A percentile compares a stretch with the other conserved stretches of the same genome.
Conservation (phyloP, 768 basidiomycete genomes). For the Naganishia randhawae region DNA sequence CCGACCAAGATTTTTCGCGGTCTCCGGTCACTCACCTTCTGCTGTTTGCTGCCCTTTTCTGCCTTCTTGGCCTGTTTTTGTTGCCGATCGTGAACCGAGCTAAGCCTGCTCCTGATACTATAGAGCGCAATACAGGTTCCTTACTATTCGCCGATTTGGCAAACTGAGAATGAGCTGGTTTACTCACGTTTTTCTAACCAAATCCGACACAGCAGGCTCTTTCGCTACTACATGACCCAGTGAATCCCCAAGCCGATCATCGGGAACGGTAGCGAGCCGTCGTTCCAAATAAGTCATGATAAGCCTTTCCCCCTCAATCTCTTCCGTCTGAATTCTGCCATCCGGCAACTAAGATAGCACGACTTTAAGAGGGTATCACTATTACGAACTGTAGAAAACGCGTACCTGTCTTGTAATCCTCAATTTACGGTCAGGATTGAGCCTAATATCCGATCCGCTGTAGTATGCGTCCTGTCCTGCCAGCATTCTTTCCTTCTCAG, state of each 20-base stretch:
- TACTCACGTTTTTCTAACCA: conserved; percentile 3
- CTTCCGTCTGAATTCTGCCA: conserved; percentile 9
- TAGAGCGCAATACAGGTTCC: background rate
- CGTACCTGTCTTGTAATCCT: conserved; percentile 26
- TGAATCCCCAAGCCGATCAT: background rate
- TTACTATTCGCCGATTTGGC: background rate
- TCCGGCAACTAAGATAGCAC: conserved; percentile 1
- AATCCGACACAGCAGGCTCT: conserved; percentile 4
- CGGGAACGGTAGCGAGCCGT: background rate
- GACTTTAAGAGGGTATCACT: background rate
- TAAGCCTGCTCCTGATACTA: background rate
- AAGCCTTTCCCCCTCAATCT: conserved; percentile 7
- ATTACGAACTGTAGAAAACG: too few relatives aligned
- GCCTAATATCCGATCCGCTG: conserved; percentile 8
- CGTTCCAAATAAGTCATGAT: conserved; percentile 20
- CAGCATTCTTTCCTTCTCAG: background rate
- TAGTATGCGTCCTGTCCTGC: conserved; percentile 14
- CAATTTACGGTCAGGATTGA: conserved; percentile 14
- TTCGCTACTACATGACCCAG: background rate
- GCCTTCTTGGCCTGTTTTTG: conserved; percentile 16
- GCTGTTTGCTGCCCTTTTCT: conserved; percentile 6
- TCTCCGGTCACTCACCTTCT: conserved; percentile 2
- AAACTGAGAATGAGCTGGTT: background rate
- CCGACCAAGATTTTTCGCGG: background rate
- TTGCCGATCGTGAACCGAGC: conserved; percentile 13